phyloP scores from a whole-genome alignment of 2,329 filamentous ascomycete genomes.

The Exophiala aquamarina region DNA sequence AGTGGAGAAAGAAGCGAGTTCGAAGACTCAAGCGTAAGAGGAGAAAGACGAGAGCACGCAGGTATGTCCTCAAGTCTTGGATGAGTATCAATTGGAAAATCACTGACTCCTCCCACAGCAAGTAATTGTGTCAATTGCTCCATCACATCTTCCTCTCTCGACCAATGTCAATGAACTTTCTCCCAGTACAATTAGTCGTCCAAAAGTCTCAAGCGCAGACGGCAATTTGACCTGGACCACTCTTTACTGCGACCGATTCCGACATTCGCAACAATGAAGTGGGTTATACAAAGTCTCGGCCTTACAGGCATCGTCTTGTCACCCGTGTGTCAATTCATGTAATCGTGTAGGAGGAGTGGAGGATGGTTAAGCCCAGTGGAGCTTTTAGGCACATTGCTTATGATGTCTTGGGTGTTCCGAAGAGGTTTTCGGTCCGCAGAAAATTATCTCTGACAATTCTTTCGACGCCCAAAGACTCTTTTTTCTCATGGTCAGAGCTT shows the following conservation, averaged over 20 bases:
- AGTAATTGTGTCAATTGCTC: slow-evolving; percentile 65
- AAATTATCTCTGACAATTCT: slow-evolving; percentile 9
- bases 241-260: slow-evolving; percentile 8
- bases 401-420: slow-evolving; percentile 21
- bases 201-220: slow-evolving; percentile 6
- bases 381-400: slow-evolving; percentile 27
- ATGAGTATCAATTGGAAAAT: background rate
- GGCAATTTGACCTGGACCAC: slow-evolving; percentile 11
- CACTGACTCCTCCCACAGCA: slow-evolving; percentile 51
- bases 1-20: slow-evolving; percentile 99
- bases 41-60: slow-evolving; percentile 98
- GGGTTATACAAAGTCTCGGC: slow-evolving; percentile 22
- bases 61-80: slow-evolving; percentile 61
- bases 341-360: slow-evolving; percentile 27
- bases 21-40: slow-evolving; percentile 99
- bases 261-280: slow-evolving; percentile 5
- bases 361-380: slow-evolving; percentile 27
- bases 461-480: slow-evolving; percentile 17
- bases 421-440: slow-evolving; percentile 11
- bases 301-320: slow-evolving; percentile 17
- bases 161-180: slow-evolving; percentile 29
- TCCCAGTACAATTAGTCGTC: slow-evolving; percentile 14
- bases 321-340: slow-evolving; percentile 5
- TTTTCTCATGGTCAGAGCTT: slow-evolving; percentile 15
- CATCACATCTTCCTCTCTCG: slow-evolving; percentile 49